Conservation (phyloP, 495 filamentous ascomycete species). For the Aspergillus leporis region DNA sequence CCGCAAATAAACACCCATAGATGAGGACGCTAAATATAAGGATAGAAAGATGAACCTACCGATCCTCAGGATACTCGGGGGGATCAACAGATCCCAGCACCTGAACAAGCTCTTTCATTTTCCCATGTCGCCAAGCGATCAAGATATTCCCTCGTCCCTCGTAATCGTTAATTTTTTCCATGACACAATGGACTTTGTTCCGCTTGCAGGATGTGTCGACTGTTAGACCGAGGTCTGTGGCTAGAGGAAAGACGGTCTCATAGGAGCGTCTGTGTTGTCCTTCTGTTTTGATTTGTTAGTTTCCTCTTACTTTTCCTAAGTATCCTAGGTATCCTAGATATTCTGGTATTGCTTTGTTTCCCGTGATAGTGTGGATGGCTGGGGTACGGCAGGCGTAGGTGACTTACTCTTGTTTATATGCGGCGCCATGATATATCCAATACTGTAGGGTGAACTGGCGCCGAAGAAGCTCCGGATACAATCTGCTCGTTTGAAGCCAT, state of each 20-base stretch:
- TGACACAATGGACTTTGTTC: conserved; percentile 28
- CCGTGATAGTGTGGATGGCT: background rate
- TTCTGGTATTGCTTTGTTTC: too few relatives aligned
- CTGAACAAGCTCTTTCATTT: conserved; percentile 23
- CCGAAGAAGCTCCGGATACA: conserved; percentile 50
- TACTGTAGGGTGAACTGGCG: conserved; percentile 38
- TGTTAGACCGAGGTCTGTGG: conserved; percentile 44
- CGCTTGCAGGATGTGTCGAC: conserved; percentile 44
- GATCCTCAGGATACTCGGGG: conserved; percentile 28
- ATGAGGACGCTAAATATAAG: conserved; percentile 1
- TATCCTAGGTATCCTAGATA: background rate
- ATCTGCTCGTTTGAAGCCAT: conserved; percentile 46
- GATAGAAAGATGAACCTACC: conserved; percentile 21
- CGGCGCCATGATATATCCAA: conserved; percentile 51
- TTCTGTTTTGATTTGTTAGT: conserved; percentile 29
- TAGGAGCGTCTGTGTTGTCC: conserved; percentile 47
- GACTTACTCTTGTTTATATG: conserved; percentile 29
- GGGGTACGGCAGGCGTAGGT: background rate
- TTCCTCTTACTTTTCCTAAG: background rate
- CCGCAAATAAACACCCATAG: background rate
- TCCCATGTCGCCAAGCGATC: conserved; percentile 34
- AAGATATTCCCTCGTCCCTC: conserved; percentile 32
- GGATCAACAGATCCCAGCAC: conserved; percentile 20
- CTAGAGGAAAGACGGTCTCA: conserved; percentile 49
- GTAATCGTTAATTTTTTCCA: conserved; percentile 19